phyloP scores from a whole-genome alignment of 805 yeast species.

The Priceomyces fermenticarens region DNA sequence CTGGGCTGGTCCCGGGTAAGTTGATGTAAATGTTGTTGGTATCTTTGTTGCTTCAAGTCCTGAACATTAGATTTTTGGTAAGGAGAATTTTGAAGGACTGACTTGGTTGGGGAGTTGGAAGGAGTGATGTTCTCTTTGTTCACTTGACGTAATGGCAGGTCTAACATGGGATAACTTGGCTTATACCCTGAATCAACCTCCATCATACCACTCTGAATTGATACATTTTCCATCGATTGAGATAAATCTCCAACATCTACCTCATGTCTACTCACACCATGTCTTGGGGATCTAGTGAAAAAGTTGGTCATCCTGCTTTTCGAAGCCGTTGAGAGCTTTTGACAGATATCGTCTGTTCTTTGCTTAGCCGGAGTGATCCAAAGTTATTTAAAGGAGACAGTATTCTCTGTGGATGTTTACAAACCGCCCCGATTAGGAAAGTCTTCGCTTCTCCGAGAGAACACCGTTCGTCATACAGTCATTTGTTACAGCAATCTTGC shows the following conservation, averaged over 20 bases:
- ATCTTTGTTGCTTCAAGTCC: constrained; percentile 9
- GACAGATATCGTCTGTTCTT: neutral
- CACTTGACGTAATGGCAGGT: constrained; percentile 11
- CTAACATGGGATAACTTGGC: constrained; percentile 6
- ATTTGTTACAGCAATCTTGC: neutral
- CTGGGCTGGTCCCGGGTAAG: constrained; percentile 7
- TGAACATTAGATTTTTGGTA: constrained; percentile 8
- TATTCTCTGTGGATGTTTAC: constrained; percentile 5
- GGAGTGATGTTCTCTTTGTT: constrained; percentile 40
- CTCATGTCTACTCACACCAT: constrained; percentile 6
- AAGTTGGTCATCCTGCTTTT: constrained; percentile 6
- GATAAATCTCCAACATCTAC: constrained; percentile 35
- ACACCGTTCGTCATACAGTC: neutral
- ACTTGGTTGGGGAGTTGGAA: constrained; percentile 31
- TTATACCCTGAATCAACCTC: constrained; percentile 35
- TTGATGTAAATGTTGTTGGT: constrained; percentile 6
- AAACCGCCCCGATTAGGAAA: constrained; percentile 3
- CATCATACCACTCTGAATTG: constrained; percentile 33
- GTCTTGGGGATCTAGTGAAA: constrained; percentile 10
- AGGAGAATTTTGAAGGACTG: constrained; percentile 33
- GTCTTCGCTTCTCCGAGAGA: neutral
- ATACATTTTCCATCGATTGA: constrained; percentile 42
- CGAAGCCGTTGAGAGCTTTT: neutral
- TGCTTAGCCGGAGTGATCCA: constrained; percentile 1
- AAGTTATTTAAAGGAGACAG: constrained; percentile 1